Base-by-base conservation (phyloP, 257 asterid genomes). In the Apocynum venetum region DNA sequence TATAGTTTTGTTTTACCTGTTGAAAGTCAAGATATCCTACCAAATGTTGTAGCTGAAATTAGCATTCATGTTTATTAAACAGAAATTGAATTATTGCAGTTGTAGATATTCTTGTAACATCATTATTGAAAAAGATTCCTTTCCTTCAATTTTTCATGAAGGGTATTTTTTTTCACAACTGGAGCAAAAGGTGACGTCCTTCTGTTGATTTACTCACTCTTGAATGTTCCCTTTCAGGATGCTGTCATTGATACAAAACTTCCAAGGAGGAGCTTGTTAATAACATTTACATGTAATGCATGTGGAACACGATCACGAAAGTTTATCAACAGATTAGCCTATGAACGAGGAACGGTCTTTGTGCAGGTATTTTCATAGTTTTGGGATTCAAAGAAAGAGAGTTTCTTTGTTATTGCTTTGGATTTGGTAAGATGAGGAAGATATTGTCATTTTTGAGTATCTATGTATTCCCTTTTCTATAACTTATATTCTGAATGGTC, bases 311-410 rank as follows among this genome's bases (percentile, higher is more conserved):
- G 93, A 59, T 89, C 99, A 17, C 90, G 90, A 56, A 91, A 89
- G 84, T 79, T 91, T 46, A 84, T 95, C 72, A 95, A 91, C 78
- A 91, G 97, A 85, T 74, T 93, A 78, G 99, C 99, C n/a, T 93
- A 91, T 78, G 98, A 95, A 82, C 87, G 94, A 47, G 99, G 99
- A 56, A 89, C 91, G 10, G 97, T 95, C 64, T 95, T 89, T 86
- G 91, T 93, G 38, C 96, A 93, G 99, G 97, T 92, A 89, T 69
- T 69, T 69, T 38, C 41, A 31, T 8, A 25, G 43, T 19, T 71
- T 67, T 56, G 40, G 40, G 46, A 64, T 64, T 36, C 3, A 64
- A 36, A 64, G 20, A 1, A 36, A 36, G 47, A 38, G 8, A 57
- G 17, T 57, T 57, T 57, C 35, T 57, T 2, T 64, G 36, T 64